Conservation (phyloP, 2,329 filamentous ascomycete species). For the Allantophomopsis cytisporea region DNA sequence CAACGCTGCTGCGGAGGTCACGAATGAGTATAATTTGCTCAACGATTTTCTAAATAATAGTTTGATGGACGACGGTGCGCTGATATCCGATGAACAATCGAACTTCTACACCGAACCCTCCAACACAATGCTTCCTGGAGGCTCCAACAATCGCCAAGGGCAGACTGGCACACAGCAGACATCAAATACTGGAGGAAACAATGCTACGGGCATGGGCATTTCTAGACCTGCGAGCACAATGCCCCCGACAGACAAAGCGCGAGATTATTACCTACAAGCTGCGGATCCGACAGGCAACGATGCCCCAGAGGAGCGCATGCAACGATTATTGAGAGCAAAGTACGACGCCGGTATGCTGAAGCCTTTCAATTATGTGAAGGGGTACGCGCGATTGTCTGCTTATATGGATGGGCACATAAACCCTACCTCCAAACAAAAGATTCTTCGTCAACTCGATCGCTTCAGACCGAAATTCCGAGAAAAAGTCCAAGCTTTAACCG, state of each 20-base stretch:
- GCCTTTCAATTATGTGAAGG: conserved; percentile 97
- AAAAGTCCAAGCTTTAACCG: conserved; percentile 81
- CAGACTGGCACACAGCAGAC: conserved; percentile 19
- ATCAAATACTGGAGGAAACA: conserved; percentile 15
- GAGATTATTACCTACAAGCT: conserved; percentile 94
- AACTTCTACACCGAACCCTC: conserved; percentile 45
- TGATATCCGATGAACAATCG: conserved; percentile 54
- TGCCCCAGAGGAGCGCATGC: conserved; percentile 88
- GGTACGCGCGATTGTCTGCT: conserved; percentile 75
- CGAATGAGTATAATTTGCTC: conserved; percentile 90
- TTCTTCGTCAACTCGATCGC: conserved; percentile 77
- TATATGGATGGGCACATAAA: conserved; percentile 89
- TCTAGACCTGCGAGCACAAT: conserved; percentile 46
- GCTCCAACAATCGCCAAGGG: conserved; percentile 26
- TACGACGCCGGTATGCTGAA: conserved; percentile 90
- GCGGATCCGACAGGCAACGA: conserved; percentile 83
- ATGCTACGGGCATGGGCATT: conserved; percentile 36
- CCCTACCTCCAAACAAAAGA: conserved; percentile 73
- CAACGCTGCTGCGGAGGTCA: conserved; percentile 77
- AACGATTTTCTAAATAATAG: conserved; percentile 94
- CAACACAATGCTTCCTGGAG: conserved; percentile 29
- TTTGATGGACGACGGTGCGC: conserved; percentile 69
- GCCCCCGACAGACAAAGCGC: conserved; percentile 39
- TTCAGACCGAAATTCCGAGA: conserved; percentile 95
- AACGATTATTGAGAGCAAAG: conserved; percentile 85